Percentiles rank a stretch among this genome's conserved stretches.
These are phyloP conservation scores for Tilletia caries DNA, from an alignment of 1,284 basidiomycete genomes.

Conservation along the genomic window DNA sequence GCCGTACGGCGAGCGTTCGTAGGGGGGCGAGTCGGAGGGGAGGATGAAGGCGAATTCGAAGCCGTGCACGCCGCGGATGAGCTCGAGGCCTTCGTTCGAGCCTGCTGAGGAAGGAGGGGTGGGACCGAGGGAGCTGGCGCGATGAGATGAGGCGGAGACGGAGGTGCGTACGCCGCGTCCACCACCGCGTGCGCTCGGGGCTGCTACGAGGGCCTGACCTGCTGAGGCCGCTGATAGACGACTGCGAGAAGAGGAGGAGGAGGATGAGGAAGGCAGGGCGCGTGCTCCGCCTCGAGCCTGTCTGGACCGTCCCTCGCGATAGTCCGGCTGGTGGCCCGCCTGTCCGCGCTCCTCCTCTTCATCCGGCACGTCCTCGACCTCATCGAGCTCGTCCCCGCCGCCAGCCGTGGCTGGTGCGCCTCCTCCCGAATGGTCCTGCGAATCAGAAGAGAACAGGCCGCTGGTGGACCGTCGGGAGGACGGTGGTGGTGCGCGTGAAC, in stretches of 20 bases:
- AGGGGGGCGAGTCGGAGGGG: slow-evolving; percentile 47
- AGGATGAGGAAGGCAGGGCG: background rate
- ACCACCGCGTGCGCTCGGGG: background rate
- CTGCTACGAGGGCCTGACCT: background rate
- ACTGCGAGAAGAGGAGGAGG: background rate
- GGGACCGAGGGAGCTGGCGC: slow-evolving; percentile 8
- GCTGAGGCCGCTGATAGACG: background rate
- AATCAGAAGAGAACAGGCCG: background rate
- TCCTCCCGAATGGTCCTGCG: background rate
- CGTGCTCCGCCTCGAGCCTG: background rate
- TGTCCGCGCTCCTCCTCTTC: background rate
- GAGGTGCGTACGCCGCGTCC: no score
- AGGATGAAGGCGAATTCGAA: slow-evolving; percentile 54
- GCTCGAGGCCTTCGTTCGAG: slow-evolving; percentile 38
- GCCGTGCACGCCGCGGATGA: slow-evolving; percentile 52
- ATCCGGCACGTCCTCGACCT: background rate
- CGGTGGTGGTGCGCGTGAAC: slow-evolving; percentile 7
- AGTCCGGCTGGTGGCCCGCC: background rate
- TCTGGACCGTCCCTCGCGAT: slow-evolving; percentile 4
- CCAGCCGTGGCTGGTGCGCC: background rate
- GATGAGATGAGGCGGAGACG: background rate
- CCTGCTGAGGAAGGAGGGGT: background rate
- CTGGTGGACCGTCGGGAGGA: background rate
- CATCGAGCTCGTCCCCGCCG: background rate
- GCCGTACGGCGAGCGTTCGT: slow-evolving; percentile 50